Percentiles rank a stretch among this genome's conserved stretches.
Evolutionary conservation across 2,329 filamentous ascomycete genomes (phyloP).

Genomic region (Mycogone perniciosa): DNA sequence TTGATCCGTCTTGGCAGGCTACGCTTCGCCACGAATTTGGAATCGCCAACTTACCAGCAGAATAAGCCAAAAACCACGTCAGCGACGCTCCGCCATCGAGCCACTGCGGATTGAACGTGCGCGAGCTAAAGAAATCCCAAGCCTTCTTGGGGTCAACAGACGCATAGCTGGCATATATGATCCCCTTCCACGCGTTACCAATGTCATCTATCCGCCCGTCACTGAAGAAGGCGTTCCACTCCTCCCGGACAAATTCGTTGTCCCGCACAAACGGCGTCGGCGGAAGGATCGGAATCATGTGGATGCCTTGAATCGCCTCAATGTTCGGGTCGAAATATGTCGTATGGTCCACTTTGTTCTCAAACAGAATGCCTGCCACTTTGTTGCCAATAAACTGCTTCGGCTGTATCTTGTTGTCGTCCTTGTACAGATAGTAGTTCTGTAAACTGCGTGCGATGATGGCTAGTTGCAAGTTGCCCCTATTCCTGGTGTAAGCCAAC

Average conservation of each 20-base stretch:
- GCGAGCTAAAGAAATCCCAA: conserved; percentile 67
- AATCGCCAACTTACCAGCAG: conserved; percentile 57
- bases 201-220: conserved; percentile 58
- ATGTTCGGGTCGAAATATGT: conserved; percentile 76
- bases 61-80: conserved; percentile 79
- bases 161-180: conserved; percentile 77
- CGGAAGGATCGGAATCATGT: conserved; percentile 74
- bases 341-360: conserved; percentile 91
- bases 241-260: conserved; percentile 65
- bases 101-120: conserved; percentile 59
- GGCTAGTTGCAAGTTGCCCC: conserved; percentile 76
- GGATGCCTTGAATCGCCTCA: conserved; percentile 70
- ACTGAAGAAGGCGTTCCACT: conserved; percentile 76
- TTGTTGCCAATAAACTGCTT: conserved; percentile 75
- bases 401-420: conserved; percentile 64
- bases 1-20: conserved; percentile 8
- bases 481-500: conserved; percentile 17
- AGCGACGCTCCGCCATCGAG: conserved; percentile 76
- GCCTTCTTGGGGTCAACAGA: conserved; percentile 64
- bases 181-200: conserved; percentile 74
- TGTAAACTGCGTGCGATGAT: conserved; percentile 67
- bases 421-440: conserved; percentile 75
- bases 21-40: not conserved
- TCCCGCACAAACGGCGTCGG: conserved; percentile 61
- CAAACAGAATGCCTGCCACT: conserved; percentile 67